phyloP scores from a whole-genome alignment of 495 filamentous ascomycete species.

The Geopyxis carbonaria region DNA sequence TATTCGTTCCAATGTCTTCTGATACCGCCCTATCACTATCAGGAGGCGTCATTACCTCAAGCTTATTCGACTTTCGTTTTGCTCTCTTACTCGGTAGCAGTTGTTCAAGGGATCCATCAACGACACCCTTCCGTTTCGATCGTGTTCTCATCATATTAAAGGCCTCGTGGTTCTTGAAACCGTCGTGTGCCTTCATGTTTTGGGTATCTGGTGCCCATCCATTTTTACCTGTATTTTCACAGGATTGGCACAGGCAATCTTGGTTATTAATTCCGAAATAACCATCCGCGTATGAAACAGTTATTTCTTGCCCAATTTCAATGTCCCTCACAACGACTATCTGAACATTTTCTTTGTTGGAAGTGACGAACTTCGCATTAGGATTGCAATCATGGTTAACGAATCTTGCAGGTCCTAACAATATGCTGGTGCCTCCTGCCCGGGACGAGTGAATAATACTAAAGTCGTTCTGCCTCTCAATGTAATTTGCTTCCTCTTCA shows the following conservation, averaged over 20 bases:
- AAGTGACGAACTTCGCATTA: conserved; percentile 71
- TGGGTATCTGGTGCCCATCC: conserved; percentile 48
- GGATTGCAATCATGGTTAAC: conserved; percentile 95
- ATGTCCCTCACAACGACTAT: conserved; percentile 68
- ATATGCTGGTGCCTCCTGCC: conserved; percentile 70
- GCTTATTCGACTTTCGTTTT: conserved; percentile 8
- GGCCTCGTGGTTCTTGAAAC: too few relatives aligned
- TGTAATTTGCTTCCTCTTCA: conserved; percentile 70
- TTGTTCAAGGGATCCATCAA: conserved; percentile 1
- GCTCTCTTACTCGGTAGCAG: conserved; percentile 5
- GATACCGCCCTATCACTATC: conserved; percentile 17
- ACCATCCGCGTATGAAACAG: conserved; percentile 82
- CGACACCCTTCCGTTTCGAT: conserved; percentile 11
- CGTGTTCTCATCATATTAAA: conserved; percentile 11
- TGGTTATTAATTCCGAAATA: conserved; percentile 93
- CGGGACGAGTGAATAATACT: conserved; percentile 88
- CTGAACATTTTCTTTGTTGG: conserved; percentile 69
- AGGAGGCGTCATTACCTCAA: conserved; percentile 16
- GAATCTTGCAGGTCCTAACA: conserved; percentile 88
- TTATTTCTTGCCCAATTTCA: conserved; percentile 73
- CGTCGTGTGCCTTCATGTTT: conserved; percentile 4
- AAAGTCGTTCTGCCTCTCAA: conserved; percentile 70
- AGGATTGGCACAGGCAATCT: conserved; percentile 83
- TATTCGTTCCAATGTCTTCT: too few relatives aligned
- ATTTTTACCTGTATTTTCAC: conserved; percentile 57